Percentiles rank a stretch among this genome's conserved stretches.
Evolutionary conservation across 2,329 filamentous ascomycete genomes (phyloP).

Genomic region (Phyllosticta citriasiana): DNA sequence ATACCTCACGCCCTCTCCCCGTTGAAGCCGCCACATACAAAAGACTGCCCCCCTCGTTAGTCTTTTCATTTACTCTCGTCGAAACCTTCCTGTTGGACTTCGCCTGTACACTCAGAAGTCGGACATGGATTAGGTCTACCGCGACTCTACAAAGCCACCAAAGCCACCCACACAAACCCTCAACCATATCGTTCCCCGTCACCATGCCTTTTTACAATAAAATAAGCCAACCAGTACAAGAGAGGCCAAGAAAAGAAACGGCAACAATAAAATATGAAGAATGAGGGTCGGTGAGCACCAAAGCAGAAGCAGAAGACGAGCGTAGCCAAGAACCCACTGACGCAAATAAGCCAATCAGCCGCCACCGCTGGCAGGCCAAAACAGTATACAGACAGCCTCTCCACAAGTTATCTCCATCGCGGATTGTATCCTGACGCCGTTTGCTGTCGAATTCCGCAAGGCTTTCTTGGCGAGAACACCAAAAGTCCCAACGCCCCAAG

Average conservation of each 20-base stretch:
- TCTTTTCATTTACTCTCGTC: not conserved
- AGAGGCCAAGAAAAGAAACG: not conserved
- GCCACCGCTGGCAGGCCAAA: not conserved
- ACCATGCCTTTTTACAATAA: not conserved
- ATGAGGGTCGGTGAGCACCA: not conserved
- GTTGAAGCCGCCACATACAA: not conserved
- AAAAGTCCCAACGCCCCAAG: not conserved
- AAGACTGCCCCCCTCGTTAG: not conserved
- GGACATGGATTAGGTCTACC: conserved; percentile 10
- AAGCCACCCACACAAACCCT: not conserved
- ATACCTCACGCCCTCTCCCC: not conserved
- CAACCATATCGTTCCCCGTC: conserved; percentile 3
- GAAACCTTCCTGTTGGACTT: not conserved
- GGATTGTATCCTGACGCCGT: not conserved
- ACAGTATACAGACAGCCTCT: not conserved
- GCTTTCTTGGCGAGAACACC: not conserved
- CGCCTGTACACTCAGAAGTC: conserved; percentile 6
- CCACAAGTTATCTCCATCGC: not conserved
- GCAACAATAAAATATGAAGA: not conserved
- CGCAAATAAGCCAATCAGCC: not conserved
- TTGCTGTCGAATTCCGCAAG: not conserved
- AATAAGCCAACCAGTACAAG: not conserved
- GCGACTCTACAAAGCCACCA: not conserved
- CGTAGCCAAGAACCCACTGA: conserved; percentile 1
- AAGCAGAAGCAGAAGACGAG: not conserved